Evolutionary conservation across 306 rosid genomes (phyloP).

Genomic region (Spatholobus suberectus): DNA sequence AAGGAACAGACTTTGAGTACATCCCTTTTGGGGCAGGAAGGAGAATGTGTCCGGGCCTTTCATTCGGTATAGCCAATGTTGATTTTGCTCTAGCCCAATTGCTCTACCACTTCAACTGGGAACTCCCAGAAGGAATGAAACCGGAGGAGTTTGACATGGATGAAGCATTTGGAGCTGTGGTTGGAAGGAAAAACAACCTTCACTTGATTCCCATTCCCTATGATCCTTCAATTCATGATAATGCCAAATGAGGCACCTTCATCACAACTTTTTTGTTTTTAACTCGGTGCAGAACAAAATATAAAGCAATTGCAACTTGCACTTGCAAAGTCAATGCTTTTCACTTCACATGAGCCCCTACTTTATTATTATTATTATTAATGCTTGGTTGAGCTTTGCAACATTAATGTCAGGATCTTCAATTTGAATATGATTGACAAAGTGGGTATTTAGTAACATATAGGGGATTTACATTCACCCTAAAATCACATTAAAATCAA

Average conservation of each 20-base stretch:
- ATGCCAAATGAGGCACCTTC: neutral
- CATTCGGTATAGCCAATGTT: slow-evolving; percentile 39
- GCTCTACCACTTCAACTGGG: slow-evolving; percentile 42
- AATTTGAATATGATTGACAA: neutral
- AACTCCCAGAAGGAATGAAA: slow-evolving; percentile 34
- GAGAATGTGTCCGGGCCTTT: slow-evolving; percentile 41
- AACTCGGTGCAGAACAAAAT: neutral
- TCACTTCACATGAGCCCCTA: neutral
- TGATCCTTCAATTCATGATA: neutral
- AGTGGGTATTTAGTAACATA: too few relatives aligned
- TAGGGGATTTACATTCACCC: too few relatives aligned
- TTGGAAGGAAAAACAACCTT: slow-evolving; percentile 31
- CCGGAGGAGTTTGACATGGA: slow-evolving; percentile 44
- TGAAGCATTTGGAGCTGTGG: slow-evolving; percentile 35
- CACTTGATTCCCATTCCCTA: slow-evolving; percentile 42
- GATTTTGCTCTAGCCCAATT: slow-evolving; percentile 36
- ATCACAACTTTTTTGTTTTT: too few relatives aligned
- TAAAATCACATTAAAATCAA: too few relatives aligned
- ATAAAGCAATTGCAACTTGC: neutral
- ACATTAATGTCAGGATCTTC: neutral
- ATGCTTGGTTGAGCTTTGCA: neutral
- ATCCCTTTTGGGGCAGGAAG: slow-evolving; percentile 48
- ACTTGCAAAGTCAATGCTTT: neutral
- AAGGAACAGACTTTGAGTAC: slow-evolving; percentile 33
- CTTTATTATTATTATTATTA: neutral